phyloP scores from a whole-genome alignment of 2,329 filamentous ascomycete species.

The Arthrobotrys sphaeroides region DNA sequence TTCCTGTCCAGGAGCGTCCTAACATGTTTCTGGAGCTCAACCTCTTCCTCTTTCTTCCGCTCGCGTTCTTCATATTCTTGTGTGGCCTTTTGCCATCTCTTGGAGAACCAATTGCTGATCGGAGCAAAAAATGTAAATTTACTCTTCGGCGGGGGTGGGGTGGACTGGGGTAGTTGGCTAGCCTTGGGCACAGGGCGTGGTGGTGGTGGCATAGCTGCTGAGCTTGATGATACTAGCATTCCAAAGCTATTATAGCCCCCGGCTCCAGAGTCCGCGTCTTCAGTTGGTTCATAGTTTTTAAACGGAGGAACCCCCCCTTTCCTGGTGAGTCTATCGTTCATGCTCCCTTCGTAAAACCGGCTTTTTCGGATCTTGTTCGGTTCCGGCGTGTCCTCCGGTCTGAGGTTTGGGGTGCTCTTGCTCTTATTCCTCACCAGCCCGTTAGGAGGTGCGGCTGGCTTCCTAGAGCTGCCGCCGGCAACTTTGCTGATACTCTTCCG shows the following conservation, averaged over 20 bases:
- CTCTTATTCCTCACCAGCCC: conserved; percentile 61
- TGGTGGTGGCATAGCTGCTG: conserved; percentile 19
- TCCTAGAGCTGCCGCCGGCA: conserved; percentile 28
- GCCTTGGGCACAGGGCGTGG: conserved; percentile 15
- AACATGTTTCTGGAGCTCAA: conserved; percentile 34
- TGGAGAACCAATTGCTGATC: conserved; percentile 51
- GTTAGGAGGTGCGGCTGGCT: conserved; percentile 58
- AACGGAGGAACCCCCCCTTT: conserved; percentile 48
- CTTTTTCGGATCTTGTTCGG: conserved; percentile 44
- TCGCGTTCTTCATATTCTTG: conserved; percentile 51
- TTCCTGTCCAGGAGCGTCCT: conserved; percentile 40
- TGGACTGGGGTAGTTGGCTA: conserved; percentile 16
- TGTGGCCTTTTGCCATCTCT: conserved; percentile 44
- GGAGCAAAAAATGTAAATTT: conserved; percentile 50
- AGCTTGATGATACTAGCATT: conserved; percentile 13
- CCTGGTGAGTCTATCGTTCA: conserved; percentile 77
- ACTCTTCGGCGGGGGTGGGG: conserved; percentile 33
- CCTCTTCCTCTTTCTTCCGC: conserved; percentile 35
- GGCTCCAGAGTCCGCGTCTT: background rate
- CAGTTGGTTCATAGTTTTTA: conserved; percentile 18
- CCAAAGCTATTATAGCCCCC: conserved; percentile 39
- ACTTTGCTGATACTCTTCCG: conserved; percentile 23
- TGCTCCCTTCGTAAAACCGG: conserved; percentile 79
- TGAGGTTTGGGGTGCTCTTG: conserved; percentile 57
- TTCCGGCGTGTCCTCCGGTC: conserved; percentile 26